Percentiles rank a stretch among this genome's conserved stretches.
phyloP scores from a whole-genome alignment of 208 protist genomes.

The Leishmania mexicana region DNA sequence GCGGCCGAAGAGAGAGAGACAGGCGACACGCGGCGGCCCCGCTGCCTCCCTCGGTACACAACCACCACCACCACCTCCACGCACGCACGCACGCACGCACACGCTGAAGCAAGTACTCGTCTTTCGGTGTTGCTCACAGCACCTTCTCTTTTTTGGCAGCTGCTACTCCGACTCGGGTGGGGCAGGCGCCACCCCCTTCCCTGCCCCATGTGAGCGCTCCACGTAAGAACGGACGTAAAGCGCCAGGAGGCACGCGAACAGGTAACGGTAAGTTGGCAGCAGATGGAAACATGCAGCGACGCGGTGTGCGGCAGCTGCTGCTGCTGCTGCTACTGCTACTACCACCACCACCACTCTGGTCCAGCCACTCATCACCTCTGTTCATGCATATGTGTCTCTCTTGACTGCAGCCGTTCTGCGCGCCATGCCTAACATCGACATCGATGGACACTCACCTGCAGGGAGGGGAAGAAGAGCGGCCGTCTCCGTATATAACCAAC shows the following conservation, averaged over 20 bases:
- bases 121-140: neutral
- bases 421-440: neutral
- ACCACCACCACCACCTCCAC: neutral
- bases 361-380: neutral
- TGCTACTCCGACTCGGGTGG: neutral
- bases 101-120: neutral
- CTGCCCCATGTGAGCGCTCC: neutral
- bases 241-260: neutral
- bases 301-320: neutral
- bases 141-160: neutral
- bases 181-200: neutral
- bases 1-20: neutral
- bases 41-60: neutral
- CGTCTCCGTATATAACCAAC: no score
- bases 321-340: no score
- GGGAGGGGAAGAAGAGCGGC: no score
- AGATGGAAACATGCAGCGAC: neutral
- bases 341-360: neutral
- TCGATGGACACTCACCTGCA: neutral
- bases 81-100: neutral
- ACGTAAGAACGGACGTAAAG: neutral
- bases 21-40: no score
- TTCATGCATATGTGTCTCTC: neutral
- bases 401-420: neutral
- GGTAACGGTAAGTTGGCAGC: neutral